Conservation (phyloP, 495 filamentous ascomycete species). For the Neurospora terricola region DNA sequence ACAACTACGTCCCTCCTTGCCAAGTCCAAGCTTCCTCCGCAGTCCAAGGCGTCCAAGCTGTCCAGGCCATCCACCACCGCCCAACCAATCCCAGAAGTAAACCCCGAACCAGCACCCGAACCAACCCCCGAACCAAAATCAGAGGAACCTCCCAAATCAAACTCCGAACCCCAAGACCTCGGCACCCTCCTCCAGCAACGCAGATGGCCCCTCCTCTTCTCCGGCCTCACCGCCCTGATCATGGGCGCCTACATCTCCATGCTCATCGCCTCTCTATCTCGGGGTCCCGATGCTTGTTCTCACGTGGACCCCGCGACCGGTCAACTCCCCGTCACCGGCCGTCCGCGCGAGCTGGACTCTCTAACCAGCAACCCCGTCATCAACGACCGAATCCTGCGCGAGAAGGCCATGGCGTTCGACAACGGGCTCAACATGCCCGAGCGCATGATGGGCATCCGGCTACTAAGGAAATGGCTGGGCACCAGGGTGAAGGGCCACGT, state of each 20-base stretch:
- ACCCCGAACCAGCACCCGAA: not conserved
- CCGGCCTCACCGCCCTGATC: constrained; percentile 14
- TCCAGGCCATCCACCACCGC: not conserved
- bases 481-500: constrained; percentile 64
- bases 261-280: constrained; percentile 19
- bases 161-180: constrained; percentile 5
- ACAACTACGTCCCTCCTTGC: constrained; percentile 4
- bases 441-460: constrained; percentile 51
- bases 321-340: constrained; percentile 6
- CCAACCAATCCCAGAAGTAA: not conserved
- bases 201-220: constrained; percentile 18
- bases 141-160: not conserved
- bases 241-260: constrained; percentile 21
- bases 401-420: constrained; percentile 21
- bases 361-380: not conserved
- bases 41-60: not conserved
- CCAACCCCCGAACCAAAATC: not conserved
- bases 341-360: constrained; percentile 2
- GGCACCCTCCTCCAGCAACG: constrained; percentile 9
- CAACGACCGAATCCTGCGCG: constrained; percentile 7
- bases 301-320: not conserved
- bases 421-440: constrained; percentile 47
- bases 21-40: not conserved
- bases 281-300: not conserved
- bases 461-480: constrained; percentile 51